phyloP scores from a whole-genome alignment of 148 eudicot species.

The Beta vulgaris region DNA sequence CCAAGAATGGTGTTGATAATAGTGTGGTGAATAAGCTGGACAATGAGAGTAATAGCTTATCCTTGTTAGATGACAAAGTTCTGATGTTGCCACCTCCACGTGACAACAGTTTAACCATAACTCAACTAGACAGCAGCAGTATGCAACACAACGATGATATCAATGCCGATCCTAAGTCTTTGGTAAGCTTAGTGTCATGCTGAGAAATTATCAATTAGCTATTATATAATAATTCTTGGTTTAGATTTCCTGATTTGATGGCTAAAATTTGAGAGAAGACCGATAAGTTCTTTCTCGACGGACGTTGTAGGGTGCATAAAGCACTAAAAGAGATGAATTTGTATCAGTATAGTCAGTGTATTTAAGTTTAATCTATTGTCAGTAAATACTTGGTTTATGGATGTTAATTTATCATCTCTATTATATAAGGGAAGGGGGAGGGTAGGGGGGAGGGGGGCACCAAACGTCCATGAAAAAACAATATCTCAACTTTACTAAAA shows the following conservation, averaged over 20 bases:
- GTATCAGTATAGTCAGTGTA: neutral
- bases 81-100: slow-evolving; percentile 1
- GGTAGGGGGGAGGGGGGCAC: too few species aligned
- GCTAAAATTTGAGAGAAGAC: neutral
- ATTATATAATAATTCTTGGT: neutral
- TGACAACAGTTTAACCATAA: slow-evolving; percentile 1
- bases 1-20: slow-evolving; percentile 21
- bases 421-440: too few species aligned
- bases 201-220: neutral
- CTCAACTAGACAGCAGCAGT: slow-evolving; percentile 8
- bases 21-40: slow-evolving; percentile 26
- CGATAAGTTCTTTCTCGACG: neutral
- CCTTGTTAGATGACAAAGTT: slow-evolving; percentile 13
- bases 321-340: too few species aligned
- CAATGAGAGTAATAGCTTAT: slow-evolving; percentile 26
- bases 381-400: too few species aligned
- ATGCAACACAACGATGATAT: neutral
- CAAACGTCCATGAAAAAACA: too few species aligned
- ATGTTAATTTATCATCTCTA: too few species aligned
- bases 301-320: too few species aligned
- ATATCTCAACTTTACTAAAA: too few species aligned
- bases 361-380: too few species aligned
- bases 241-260: neutral
- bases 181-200: slow-evolving; percentile 19
- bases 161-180: slow-evolving; percentile 4